phyloP scores from a whole-genome alignment of 352 stramenopile species.

The Globisporangium perplexum region DNA sequence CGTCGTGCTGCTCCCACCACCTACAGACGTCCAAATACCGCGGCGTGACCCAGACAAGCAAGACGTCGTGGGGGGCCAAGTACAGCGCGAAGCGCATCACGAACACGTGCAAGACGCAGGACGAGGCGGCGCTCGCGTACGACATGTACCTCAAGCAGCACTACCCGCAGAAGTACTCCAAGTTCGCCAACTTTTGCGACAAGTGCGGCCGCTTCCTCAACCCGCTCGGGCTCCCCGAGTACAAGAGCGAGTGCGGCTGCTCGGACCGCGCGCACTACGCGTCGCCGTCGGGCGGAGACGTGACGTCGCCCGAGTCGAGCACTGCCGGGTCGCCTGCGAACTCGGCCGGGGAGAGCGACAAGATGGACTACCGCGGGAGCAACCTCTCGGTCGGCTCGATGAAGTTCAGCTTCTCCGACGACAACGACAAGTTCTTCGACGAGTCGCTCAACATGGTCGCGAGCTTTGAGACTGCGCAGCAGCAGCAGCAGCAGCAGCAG shows the following conservation, averaged over 20 bases:
- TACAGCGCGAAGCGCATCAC: slow-evolving; percentile 86
- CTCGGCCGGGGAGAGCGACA: slow-evolving; percentile 23
- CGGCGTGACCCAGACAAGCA: slow-evolving; percentile 81
- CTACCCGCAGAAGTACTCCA: slow-evolving; percentile 78
- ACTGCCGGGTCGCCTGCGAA: slow-evolving; percentile 16
- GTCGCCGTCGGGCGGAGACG: slow-evolving; percentile 11
- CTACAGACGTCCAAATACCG: slow-evolving; percentile 82
- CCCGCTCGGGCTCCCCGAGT: slow-evolving; percentile 64
- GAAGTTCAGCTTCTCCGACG: slow-evolving; percentile 68
- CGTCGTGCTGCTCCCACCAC: neutral
- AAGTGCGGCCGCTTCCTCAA: slow-evolving; percentile 81
- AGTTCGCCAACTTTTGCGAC: slow-evolving; percentile 85
- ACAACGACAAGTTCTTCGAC: slow-evolving; percentile 60
- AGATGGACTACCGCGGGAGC: slow-evolving; percentile 35
- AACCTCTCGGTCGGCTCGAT: slow-evolving; percentile 67
- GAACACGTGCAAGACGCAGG: slow-evolving; percentile 85
- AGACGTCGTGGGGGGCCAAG: slow-evolving; percentile 85
- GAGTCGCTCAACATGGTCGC: slow-evolving; percentile 43
- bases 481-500: slow-evolving; percentile 11
- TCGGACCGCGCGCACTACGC: slow-evolving; percentile 16
- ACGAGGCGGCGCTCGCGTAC: slow-evolving; percentile 78
- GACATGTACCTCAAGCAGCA: slow-evolving; percentile 80
- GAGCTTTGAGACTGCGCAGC: slow-evolving; percentile 12
- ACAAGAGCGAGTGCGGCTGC: slow-evolving; percentile 70
- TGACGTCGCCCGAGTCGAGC: slow-evolving; percentile 15